Percentiles rank a stretch among this genome's conserved stretches.
Conservation (phyloP, 768 basidiomycete species). For the Boletus bicolor region DNA sequence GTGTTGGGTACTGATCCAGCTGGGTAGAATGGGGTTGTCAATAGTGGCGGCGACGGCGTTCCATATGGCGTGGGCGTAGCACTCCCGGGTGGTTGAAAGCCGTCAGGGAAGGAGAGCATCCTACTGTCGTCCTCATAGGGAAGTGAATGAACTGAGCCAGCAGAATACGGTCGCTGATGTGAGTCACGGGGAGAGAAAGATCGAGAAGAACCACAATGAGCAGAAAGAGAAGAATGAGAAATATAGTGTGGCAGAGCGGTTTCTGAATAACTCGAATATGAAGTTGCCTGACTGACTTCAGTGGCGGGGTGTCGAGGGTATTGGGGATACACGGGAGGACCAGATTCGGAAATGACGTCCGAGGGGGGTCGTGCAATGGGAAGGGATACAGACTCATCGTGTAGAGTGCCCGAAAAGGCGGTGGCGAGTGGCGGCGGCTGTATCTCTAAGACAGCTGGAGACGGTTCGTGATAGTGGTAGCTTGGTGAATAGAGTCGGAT, state of each 20-base stretch:
- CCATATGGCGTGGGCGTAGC: slow-evolving; percentile 10
- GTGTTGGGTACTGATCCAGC: slow-evolving; percentile 6
- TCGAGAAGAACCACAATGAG: slow-evolving; percentile 4
- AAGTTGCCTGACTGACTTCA: slow-evolving; percentile 10
- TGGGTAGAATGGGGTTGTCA: slow-evolving; percentile 33
- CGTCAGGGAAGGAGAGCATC: slow-evolving; percentile 11
- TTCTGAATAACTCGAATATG: slow-evolving; percentile 19
- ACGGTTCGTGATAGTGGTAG: slow-evolving; percentile 31
- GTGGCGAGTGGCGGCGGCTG: slow-evolving; percentile 38
- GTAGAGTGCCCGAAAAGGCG: slow-evolving; percentile 20
- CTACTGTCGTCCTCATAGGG: slow-evolving; percentile 12
- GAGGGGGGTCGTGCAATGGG: slow-evolving; percentile 9
- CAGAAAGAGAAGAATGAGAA: slow-evolving; percentile 9
- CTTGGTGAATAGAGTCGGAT: slow-evolving; percentile 37
- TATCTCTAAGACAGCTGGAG: slow-evolving; percentile 36
- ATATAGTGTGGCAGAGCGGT: slow-evolving; percentile 9
- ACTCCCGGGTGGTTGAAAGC: slow-evolving; percentile 6
- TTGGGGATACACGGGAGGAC: slow-evolving; percentile 14
- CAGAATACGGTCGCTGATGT: slow-evolving; percentile 19
- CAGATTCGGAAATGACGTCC: slow-evolving; percentile 4
- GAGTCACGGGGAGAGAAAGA: slow-evolving; percentile 8
- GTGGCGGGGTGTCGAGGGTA: slow-evolving; percentile 11
- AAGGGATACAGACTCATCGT: slow-evolving; percentile 11
- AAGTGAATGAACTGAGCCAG: slow-evolving; percentile 17
- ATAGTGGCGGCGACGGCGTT: slow-evolving; percentile 25